Percentiles rank a stretch among this genome's conserved stretches.
Evolutionary conservation across 2,329 filamentous ascomycete genomes (phyloP).

Genomic region (Cladophialophora psammophila): DNA sequence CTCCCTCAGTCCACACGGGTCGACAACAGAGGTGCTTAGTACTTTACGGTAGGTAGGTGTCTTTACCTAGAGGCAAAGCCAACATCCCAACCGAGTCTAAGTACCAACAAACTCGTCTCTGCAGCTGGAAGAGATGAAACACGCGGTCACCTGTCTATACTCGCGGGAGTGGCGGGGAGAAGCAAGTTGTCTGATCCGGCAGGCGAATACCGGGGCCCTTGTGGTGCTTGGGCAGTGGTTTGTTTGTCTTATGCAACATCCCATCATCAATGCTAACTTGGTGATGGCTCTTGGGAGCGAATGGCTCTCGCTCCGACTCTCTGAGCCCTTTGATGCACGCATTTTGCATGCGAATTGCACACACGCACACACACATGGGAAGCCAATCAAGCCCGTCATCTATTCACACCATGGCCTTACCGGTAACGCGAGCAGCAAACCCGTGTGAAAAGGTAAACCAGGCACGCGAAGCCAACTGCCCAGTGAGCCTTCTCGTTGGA

Average conservation of each 20-base stretch:
- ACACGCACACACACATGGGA: too few relatives aligned
- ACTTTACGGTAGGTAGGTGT: background rate
- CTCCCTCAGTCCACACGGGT: background rate
- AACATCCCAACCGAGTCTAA: background rate
- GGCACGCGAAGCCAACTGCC: background rate
- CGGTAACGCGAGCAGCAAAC: slow-evolving; percentile 10
- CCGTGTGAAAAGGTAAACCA: background rate
- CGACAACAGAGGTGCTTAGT: background rate
- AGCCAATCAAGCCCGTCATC: background rate
- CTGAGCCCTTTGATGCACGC: slow-evolving; percentile 1
- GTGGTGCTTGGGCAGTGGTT: background rate
- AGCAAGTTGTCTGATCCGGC: slow-evolving; percentile 22
- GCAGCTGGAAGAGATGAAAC: slow-evolving; percentile 31
- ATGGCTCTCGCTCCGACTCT: slow-evolving; percentile 5
- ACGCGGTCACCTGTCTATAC: slow-evolving; percentile 23
- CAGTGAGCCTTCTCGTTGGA: background rate
- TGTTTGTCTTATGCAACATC: slow-evolving; percentile 6
- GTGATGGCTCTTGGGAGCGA: slow-evolving; percentile 11
- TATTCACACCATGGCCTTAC: background rate
- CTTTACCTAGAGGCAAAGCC: background rate
- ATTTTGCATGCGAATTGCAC: slow-evolving; percentile 21
- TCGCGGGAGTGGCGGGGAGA: slow-evolving; percentile 30
- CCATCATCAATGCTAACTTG: slow-evolving; percentile 4
- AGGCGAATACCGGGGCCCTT: slow-evolving; percentile 20
- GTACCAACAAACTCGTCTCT: slow-evolving; percentile 5